Evolutionary conservation across 208 protist genomes (phyloP).

Genomic region (Entamoeba dispar): DNA sequence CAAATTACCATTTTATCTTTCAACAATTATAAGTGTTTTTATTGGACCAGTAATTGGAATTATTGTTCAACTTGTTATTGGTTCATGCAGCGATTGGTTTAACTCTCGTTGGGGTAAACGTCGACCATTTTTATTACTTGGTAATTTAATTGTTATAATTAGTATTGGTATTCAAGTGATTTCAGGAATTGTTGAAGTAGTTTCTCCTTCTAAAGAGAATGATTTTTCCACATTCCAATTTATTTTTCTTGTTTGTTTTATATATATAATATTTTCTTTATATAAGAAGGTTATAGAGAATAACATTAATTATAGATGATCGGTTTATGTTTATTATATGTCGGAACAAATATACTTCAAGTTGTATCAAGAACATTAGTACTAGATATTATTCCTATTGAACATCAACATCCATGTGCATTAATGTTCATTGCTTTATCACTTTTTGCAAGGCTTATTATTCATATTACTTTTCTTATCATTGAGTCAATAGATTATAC

Average conservation of each 20-base stretch:
- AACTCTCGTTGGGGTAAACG: neutral
- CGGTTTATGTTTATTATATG: neutral
- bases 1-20: neutral
- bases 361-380: neutral
- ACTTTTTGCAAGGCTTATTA: neutral
- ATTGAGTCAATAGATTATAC: neutral
- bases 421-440: neutral
- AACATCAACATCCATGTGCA: neutral
- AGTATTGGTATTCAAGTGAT: neutral
- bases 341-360: neutral
- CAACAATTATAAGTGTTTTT: neutral
- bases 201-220: no score
- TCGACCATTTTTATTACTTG: conserved; percentile 8
- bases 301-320: neutral
- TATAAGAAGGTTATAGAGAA: no score
- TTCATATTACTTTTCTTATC: neutral
- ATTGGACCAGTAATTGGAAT: conserved; percentile 5
- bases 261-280: no score
- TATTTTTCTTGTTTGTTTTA: no score
- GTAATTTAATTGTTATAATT: neutral
- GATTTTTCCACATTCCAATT: no score
- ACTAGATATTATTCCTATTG: neutral
- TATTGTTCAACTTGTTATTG: conserved; percentile 13
- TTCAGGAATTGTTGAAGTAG: neutral
- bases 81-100: neutral